Evolutionary conservation across 202 grass and related monocot genomes (phyloP).

Genomic region (Digitaria exilis): DNA sequence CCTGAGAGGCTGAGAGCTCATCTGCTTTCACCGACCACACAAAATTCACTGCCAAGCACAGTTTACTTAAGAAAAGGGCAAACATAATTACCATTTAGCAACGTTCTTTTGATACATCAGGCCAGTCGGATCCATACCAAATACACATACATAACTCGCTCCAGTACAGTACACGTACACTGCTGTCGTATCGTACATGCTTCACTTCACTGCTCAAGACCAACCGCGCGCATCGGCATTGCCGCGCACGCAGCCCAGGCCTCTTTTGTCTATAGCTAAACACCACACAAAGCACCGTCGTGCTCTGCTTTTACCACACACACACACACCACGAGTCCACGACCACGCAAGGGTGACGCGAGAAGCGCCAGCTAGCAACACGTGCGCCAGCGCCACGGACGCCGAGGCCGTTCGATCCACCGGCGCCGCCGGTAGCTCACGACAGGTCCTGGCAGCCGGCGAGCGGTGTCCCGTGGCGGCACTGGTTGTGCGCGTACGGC

Average conservation of each 20-base stretch:
- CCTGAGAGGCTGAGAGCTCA: not conserved
- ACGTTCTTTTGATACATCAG: slow-evolving; percentile 37
- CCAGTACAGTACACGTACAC: slow-evolving; percentile 17
- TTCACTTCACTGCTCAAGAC: slow-evolving; percentile 5
- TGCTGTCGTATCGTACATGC: slow-evolving; percentile 16
- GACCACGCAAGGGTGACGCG: not conserved
- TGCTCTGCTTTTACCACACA: not conserved
- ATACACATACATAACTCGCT: slow-evolving; percentile 26
- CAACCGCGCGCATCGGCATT: slow-evolving; percentile 21
- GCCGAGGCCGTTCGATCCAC: no score
- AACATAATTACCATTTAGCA: slow-evolving; percentile 40
- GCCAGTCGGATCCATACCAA: slow-evolving; percentile 23
- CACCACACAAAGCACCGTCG: slow-evolving; percentile 28
- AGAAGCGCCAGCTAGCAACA: not conserved
- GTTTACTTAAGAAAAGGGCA: not conserved
- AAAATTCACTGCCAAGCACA: not conserved
- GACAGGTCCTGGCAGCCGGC: slow-evolving; percentile 46
- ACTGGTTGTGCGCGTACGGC: slow-evolving; percentile 75
- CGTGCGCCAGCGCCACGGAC: no score
- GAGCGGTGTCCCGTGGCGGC: slow-evolving; percentile 63
- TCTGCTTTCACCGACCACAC: not conserved
- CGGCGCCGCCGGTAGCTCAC: no score
- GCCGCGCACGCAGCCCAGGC: not conserved
- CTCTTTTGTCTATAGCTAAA: slow-evolving; percentile 28
- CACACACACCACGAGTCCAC: no score